Conservation (phyloP, 2,329 filamentous ascomycete genomes). For the Colletotrichum sp. region DNA sequence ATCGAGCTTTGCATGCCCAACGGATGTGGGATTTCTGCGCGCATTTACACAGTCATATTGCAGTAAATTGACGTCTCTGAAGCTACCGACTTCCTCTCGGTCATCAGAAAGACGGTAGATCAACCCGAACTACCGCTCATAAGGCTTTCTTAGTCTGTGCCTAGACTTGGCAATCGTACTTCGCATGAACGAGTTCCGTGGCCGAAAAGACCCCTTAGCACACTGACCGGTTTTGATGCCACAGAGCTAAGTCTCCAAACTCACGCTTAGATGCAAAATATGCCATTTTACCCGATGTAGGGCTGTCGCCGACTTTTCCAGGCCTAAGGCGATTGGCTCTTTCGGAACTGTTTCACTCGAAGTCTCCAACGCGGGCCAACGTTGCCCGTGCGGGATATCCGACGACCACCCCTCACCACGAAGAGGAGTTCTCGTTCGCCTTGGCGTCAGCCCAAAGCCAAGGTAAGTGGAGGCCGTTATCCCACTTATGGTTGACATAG, state of each 20-base stretch:
- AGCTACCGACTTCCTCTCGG: rapidly evolving
- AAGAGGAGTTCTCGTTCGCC: neutral
- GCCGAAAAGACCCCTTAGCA: neutral
- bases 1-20: rapidly evolving
- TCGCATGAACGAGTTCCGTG: neutral
- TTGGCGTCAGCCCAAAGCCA: neutral
- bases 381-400: neutral
- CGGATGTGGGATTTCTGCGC: rapidly evolving
- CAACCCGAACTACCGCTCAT: neutral
- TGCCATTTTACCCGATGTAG: neutral
- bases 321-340: neutral
- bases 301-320: neutral
- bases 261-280: neutral
- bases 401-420: neutral
- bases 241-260: neutral
- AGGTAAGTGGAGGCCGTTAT: neutral
- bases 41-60: rapidly evolving
- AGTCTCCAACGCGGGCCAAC: neutral
- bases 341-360: neutral
- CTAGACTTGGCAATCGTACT: neutral
- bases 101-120: neutral
- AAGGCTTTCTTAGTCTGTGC: neutral
- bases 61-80: rapidly evolving
- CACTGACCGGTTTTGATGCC: neutral
- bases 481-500: neutral